Base-by-base conservation (phyloP, 208 protist species). In the Leptomonas pyrrhocoris region DNA sequence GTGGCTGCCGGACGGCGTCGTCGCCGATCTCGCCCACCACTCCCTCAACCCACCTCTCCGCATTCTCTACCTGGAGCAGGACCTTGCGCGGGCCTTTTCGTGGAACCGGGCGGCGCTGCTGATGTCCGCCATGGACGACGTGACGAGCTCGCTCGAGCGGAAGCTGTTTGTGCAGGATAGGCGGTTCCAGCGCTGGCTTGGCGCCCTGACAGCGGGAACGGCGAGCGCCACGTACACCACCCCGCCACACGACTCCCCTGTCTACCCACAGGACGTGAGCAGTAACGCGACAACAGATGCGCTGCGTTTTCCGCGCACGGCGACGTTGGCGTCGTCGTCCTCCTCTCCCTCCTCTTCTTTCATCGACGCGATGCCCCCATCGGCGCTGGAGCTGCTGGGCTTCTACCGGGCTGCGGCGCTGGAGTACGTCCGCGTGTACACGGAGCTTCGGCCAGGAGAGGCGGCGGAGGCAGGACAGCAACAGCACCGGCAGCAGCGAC, bases 21-120 rank as follows among this genome's bases (percentile, higher is more conserved):
- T 80, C 9, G 73, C 74, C 4, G 68, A 79, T 9, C 76, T 93
- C 18, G 82, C 85, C 15, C 67, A 85, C 30, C 80, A 80, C 28
- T 82, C 88, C 1, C 69, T 93, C 31, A 77, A 93, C 68, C 61
- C 88, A 5, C 81, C 84, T 15, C 78, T 90, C 23, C 50, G 78
- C 28, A 57, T 90, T 34, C 21, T 90, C 1, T 88, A 90, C 66
- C 45, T 85, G 23, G 73, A 91, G 46, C 53, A 80, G 40, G 69
- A 77, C 43, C 21, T 90, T 11, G 18, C 66, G 0, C 59, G 42
- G 1, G 18, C 25, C 21, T 84, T 85, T 54, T 69, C 77, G 40
- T 91, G 85, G 85, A 55, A 63, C 16, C 57, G 68, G 15, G 34
- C 81, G 15, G 78, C 69, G 36, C 73, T 73, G 56, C 31, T 84